These are phyloP conservation scores for Sindora glabra DNA, from an alignment of 306 rosid genomes.

Conservation along the genomic window DNA sequence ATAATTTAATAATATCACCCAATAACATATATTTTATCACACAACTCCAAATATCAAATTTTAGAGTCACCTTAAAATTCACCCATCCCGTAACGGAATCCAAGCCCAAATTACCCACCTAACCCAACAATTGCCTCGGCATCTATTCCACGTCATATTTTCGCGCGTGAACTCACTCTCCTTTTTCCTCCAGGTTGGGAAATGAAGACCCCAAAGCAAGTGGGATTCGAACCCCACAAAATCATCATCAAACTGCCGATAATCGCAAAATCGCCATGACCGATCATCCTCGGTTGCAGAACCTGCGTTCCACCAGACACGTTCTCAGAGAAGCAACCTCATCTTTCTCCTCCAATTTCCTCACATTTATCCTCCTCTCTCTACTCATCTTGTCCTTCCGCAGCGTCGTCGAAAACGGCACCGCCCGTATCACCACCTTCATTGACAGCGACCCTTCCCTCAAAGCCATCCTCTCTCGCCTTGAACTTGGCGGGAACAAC, in stretches of 20 bases:
- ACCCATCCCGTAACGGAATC: no score
- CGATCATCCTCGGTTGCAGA: conserved; percentile 52
- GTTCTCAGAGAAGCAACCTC: conserved; percentile 40
- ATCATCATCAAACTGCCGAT: no score
- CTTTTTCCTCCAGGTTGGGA: background rate
- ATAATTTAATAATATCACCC: no score
- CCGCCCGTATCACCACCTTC: conserved; percentile 61
- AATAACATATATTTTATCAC: no score
- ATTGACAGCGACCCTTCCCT: conserved; percentile 84
- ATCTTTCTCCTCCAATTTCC: conserved; percentile 39
- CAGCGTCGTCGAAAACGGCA: conserved; percentile 56
- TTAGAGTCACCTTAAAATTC: no score
- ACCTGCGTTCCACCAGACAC: conserved; percentile 53
- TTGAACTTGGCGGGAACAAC: conserved; percentile 47
- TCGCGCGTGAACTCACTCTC: background rate
- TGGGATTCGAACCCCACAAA: background rate
- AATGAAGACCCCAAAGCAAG: background rate
- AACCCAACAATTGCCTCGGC: no score
- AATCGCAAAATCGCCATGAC: conserved; percentile 40
- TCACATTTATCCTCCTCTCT: conserved; percentile 71
- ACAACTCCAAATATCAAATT: no score
- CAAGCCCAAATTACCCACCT: no score
- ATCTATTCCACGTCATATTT: background rate
- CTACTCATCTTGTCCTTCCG: conserved; percentile 79
- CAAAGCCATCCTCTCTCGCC: conserved; percentile 61